Conservation (phyloP, 345 rosid genomes). For the Trapa incisa region DNA sequence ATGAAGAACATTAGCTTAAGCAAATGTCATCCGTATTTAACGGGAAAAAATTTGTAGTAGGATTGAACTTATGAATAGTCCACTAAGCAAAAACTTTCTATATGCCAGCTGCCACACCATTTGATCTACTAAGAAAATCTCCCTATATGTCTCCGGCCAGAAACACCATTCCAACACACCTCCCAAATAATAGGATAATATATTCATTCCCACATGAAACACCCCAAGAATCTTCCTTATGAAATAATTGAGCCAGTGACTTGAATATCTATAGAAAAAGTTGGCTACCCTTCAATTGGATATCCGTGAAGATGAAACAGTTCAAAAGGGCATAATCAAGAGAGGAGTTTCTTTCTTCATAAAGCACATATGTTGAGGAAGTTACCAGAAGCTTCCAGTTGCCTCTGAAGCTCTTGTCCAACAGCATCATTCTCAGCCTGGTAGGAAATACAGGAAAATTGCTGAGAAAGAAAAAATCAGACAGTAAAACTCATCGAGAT, state of each 20-base stretch:
- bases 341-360: background rate
- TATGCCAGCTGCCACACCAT: too few relatives aligned
- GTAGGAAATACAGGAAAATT: constrained; percentile 5
- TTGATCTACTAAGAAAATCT: background rate
- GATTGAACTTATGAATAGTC: too few relatives aligned
- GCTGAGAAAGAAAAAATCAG: background rate
- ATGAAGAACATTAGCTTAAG: background rate
- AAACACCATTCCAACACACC: background rate
- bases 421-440: constrained; percentile 70
- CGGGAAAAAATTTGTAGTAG: background rate
- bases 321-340: background rate
- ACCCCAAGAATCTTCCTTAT: background rate
- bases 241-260: background rate
- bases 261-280: background rate
- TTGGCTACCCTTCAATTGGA: background rate
- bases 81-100: too few relatives aligned
- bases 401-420: constrained; percentile 83
- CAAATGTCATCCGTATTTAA: background rate
- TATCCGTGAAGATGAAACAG: background rate
- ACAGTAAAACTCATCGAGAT: background rate
- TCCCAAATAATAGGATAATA: background rate
- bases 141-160: background rate
- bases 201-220: background rate
- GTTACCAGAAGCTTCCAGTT: constrained; percentile 87
- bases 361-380: constrained; percentile 2